Conservation (phyloP, 768 basidiomycete species). For the Rhodotorula graminis region DNA sequence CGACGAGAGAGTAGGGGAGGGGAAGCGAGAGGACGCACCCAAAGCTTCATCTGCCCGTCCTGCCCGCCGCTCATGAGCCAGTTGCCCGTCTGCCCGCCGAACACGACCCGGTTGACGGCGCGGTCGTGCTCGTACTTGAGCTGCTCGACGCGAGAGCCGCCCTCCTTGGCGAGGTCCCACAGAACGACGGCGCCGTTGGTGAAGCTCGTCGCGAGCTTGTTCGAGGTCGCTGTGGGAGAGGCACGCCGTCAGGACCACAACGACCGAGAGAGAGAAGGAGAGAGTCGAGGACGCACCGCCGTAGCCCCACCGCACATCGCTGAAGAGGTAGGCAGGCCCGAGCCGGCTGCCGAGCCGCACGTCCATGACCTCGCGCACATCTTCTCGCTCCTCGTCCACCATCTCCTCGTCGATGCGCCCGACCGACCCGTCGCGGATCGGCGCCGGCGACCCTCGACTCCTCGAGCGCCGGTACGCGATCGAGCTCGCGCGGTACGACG, state of each 20-base stretch:
- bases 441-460: constrained; percentile 15
- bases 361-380: constrained; percentile 27
- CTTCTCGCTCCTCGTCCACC: background rate
- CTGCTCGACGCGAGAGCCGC: constrained; percentile 27
- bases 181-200: constrained; percentile 36
- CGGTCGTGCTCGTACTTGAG: constrained; percentile 39
- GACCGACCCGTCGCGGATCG: background rate
- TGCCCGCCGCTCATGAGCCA: constrained; percentile 39
- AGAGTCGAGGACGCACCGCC: constrained; percentile 9
- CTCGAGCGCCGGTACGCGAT: constrained; percentile 27
- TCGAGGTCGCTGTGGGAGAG: constrained; percentile 8
- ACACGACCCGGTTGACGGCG: constrained; percentile 38
- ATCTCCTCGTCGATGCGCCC: background rate
- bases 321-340: constrained; percentile 28
- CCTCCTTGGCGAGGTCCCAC: constrained; percentile 33
- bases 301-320: constrained; percentile 36
- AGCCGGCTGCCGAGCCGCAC: constrained; percentile 16
- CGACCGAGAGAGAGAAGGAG: too few relatives aligned
- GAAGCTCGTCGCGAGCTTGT: constrained; percentile 36
- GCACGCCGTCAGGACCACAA: background rate
- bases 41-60: constrained; percentile 40
- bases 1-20: too few relatives aligned
- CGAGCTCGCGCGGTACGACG: constrained; percentile 7
- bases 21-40: constrained; percentile 18
- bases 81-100: constrained; percentile 36